These are phyloP conservation scores for Pseudogymnoascus sp. DNA, from an alignment of 2,329 filamentous ascomycete genomes.

Conservation along the genomic window DNA sequence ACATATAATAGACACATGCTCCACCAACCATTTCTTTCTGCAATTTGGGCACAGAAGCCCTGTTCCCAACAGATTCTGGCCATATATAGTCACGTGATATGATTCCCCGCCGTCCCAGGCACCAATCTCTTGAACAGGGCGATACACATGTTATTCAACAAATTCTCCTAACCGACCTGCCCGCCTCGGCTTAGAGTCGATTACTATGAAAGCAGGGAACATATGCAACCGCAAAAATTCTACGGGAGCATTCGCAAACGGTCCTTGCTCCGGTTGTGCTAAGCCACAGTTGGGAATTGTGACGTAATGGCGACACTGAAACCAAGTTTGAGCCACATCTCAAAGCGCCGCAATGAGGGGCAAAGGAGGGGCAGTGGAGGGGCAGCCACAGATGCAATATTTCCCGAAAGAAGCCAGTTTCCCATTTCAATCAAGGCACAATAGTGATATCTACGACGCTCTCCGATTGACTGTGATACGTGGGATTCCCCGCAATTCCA, in stretches of 20 bases:
- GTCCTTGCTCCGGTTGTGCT: neutral
- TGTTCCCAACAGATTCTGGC: neutral
- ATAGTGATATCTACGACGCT: neutral
- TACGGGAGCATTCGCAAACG: neutral
- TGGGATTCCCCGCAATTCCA: neutral
- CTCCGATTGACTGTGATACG: neutral
- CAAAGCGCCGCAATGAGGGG: neutral
- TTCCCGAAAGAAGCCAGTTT: neutral
- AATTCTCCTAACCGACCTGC: neutral
- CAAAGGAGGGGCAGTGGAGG: neutral
- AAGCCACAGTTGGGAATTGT: neutral
- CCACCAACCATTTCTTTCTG: neutral
- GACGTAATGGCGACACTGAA: neutral
- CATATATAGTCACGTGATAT: neutral
- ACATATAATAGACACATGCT: neutral
- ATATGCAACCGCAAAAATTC: neutral
- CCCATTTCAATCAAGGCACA: neutral
- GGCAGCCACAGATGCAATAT: neutral
- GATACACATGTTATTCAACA: neutral
- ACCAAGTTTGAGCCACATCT: slow-evolving; percentile 3
- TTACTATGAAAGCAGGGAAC: neutral
- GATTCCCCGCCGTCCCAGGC: neutral
- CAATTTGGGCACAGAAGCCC: neutral
- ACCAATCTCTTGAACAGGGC: neutral
- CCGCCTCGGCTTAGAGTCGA: neutral